Base-by-base conservation (phyloP, 345 rosid genomes). In the Melastoma malabathricum region DNA sequence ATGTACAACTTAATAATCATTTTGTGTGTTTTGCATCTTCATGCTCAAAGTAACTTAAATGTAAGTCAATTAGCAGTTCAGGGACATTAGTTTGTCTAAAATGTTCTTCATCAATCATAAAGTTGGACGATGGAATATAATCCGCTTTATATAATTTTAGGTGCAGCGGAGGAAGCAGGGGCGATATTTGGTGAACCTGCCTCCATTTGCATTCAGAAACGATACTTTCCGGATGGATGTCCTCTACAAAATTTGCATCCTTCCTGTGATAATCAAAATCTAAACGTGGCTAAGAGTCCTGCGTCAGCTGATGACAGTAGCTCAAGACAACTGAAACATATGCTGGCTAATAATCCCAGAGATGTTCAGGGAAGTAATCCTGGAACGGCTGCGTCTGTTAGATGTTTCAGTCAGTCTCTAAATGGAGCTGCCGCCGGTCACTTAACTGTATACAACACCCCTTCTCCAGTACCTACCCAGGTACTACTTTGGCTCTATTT, bases 111-210 rank as follows among this genome's bases (percentile, higher is more conserved):
- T 9, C 41, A 34, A 2, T 34, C 41, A 34, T 34, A 34, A 34
- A 34, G 12, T 34, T 34, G 41, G 41, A 34, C 41, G 12, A 12
- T 34, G 41, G 41, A 34, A 34, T 34, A 34, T 34, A 1, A 34
- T 12, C 41, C 12, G 41, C 41, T 34, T 34, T 34, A 34, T 34
- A 34, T 34, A 34, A n/a, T 34, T 59, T 51, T 61, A 86, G 98
- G 94, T 65, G 85, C 88, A 74, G 97, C 95, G 47, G 98, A 87
- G 65, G 98, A 84, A 66, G 84, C 86, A 56, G 66, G 73, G 70
- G 76, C 72, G 46, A 73, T 84, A 82, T 87, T 87, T 72, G 93
- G 88, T 71, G 96, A 84, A 69, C 66, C 80, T 66, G 97, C 97
- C 65, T 82, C 83, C 62, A 74, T 68, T 64, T 74, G 80, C 61